These are phyloP conservation scores for Geotrichum restrictum DNA, from an alignment of 1,139 yeast genomes.

Conservation along the genomic window DNA sequence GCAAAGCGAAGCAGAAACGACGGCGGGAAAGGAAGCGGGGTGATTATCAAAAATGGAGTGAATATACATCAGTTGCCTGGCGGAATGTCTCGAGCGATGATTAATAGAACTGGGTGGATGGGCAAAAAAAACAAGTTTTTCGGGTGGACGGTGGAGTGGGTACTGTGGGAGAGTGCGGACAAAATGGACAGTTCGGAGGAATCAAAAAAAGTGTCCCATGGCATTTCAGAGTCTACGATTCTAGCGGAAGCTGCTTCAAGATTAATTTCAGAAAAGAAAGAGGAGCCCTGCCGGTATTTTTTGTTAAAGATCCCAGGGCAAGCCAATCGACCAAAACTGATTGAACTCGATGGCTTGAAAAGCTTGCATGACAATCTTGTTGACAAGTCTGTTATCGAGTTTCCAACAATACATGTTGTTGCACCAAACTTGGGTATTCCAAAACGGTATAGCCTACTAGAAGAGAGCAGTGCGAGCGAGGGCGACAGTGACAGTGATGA, in stretches of 20 bases:
- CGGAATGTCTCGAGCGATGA: slow-evolving; percentile 69
- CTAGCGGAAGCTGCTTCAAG: slow-evolving; percentile 9
- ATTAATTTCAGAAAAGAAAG: not conserved
- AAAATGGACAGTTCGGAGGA: not conserved
- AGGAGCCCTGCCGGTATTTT: slow-evolving; percentile 10
- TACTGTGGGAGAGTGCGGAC: slow-evolving; percentile 26
- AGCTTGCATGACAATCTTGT: slow-evolving; percentile 47
- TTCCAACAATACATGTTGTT: slow-evolving; percentile 62
- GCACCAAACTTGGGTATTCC: slow-evolving; percentile 22
- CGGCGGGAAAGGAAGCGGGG: slow-evolving; percentile 5
- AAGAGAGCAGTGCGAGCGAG: slow-evolving; percentile 13
- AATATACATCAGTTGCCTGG: slow-evolving; percentile 53
- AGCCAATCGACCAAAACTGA: slow-evolving; percentile 25
- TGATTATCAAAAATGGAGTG: slow-evolving; percentile 45
- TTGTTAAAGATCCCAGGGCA: slow-evolving; percentile 26
- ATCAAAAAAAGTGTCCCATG: slow-evolving; percentile 7
- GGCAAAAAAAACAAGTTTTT: slow-evolving; percentile 52
- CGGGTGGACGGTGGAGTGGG: slow-evolving; percentile 82
- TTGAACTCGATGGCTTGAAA: slow-evolving; percentile 24
- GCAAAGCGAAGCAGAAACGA: slow-evolving; percentile 6
- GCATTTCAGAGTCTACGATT: slow-evolving; percentile 14
- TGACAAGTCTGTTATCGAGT: slow-evolving; percentile 65
- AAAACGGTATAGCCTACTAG: not conserved
- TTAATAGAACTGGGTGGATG: slow-evolving; percentile 73
- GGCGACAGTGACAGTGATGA: slow-evolving; percentile 10